A percentile compares a stretch with the other conserved stretches of the same genome.
Conservation (phyloP, 805 yeast genomes). For the Wickerhamomyces bovis region DNA sequence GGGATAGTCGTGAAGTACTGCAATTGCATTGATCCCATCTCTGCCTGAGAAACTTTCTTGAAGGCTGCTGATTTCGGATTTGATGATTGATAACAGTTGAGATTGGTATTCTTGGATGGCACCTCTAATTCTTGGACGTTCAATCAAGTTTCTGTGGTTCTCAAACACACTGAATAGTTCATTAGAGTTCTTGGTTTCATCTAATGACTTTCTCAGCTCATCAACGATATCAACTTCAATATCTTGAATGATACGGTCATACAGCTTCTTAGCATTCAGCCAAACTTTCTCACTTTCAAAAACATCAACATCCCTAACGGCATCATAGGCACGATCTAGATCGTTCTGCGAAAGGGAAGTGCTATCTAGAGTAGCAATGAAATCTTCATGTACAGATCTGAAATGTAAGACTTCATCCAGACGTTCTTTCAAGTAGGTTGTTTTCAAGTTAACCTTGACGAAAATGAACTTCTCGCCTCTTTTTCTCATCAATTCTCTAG, state of each 20-base stretch:
- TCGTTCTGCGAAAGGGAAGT: constrained; percentile 21
- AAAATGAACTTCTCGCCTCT: constrained; percentile 65
- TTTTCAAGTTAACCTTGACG: constrained; percentile 49
- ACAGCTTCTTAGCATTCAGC: constrained; percentile 34
- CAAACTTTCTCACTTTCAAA: constrained; percentile 35
- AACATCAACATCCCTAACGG: constrained; percentile 32
- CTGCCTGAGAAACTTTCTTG: constrained; percentile 35
- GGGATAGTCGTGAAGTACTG: constrained; percentile 42
- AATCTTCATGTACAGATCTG: constrained; percentile 47
- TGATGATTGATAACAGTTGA: constrained; percentile 41
- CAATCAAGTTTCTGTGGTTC: constrained; percentile 40
- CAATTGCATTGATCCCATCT: constrained; percentile 29
- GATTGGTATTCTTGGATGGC: constrained; percentile 57
- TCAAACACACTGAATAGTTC: constrained; percentile 50
- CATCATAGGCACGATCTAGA: constrained; percentile 35
- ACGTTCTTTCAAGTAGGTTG: constrained; percentile 35
- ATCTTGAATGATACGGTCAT: constrained; percentile 35
- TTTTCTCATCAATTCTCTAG: constrained; percentile 71
- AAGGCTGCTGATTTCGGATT: constrained; percentile 38
- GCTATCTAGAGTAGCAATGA: constrained; percentile 32
- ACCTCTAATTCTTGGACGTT: constrained; percentile 48
- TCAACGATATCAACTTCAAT: constrained; percentile 42
- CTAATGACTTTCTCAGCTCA: constrained; percentile 33
- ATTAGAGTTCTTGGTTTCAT: constrained; percentile 33
- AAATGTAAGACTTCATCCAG: constrained; percentile 38